Percentiles rank a stretch among this genome's conserved stretches.
phyloP scores from a whole-genome alignment of 2,329 filamentous ascomycete species.

The Arthroderma sp. region DNA sequence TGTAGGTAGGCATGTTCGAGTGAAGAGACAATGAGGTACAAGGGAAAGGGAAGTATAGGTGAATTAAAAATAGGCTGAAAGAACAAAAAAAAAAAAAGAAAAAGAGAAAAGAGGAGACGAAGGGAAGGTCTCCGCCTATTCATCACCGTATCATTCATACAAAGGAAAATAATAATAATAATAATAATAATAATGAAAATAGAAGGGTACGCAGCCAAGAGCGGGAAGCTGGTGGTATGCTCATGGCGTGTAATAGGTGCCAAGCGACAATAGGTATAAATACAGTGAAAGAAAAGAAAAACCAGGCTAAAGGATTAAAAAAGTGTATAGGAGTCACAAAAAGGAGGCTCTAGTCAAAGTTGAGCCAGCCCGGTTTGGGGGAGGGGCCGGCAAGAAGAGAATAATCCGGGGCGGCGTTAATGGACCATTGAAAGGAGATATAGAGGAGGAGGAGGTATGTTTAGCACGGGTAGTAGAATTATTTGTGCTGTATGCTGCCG shows the following conservation, averaged over 20 bases:
- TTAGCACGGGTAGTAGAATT: no score
- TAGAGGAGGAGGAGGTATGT: not conserved
- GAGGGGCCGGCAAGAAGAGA: not conserved
- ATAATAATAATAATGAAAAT: not conserved
- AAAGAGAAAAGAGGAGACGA: not conserved
- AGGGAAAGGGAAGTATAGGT: not conserved
- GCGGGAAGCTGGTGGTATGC: not conserved
- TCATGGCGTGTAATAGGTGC: not conserved
- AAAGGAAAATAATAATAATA: not conserved
- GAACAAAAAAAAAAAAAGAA: not conserved
- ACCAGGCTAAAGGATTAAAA: not conserved
- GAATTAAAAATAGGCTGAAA: not conserved
- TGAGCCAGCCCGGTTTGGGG: not conserved
- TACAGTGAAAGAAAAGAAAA: not conserved
- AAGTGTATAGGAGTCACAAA: not conserved
- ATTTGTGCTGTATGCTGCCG: conserved; percentile 31
- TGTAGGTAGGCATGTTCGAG: not conserved
- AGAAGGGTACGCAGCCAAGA: not conserved
- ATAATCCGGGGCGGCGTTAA: not conserved
- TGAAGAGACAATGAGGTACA: not conserved
- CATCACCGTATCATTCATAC: conserved; percentile 4
- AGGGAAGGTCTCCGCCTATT: not conserved
- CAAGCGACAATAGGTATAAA: not conserved
- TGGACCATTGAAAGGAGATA: not conserved
- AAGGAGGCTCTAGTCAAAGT: not conserved